These are phyloP conservation scores for Colletotrichum siamense DNA, from an alignment of 2,329 filamentous ascomycete species.

Conservation along the genomic window DNA sequence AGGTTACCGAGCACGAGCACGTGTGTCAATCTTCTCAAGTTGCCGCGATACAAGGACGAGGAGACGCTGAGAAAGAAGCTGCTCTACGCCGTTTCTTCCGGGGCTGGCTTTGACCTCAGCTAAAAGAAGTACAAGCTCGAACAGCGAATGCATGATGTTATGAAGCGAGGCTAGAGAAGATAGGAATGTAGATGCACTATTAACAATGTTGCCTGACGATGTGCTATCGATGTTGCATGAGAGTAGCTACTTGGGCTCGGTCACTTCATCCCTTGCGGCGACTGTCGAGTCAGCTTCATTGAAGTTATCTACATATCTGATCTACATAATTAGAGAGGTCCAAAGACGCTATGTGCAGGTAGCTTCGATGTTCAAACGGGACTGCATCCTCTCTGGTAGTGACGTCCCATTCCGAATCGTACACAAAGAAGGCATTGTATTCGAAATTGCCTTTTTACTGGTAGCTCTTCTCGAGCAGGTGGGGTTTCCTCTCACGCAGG, in stretches of 20 bases:
- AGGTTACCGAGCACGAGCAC: conserved; percentile 92
- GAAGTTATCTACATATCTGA: background rate
- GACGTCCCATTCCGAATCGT: background rate
- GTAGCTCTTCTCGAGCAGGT: conserved; percentile 60
- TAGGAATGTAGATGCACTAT: background rate
- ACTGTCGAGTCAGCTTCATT: background rate
- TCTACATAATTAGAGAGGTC: background rate
- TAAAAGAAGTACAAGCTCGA: conserved; percentile 31
- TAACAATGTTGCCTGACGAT: background rate
- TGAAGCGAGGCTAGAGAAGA: background rate
- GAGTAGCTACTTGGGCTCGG: background rate
- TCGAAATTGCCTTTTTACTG: conserved; percentile 36
- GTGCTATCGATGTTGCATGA: background rate
- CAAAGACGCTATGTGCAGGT: background rate
- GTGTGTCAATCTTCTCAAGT: conserved; percentile 92
- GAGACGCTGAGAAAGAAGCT: conserved; percentile 76
- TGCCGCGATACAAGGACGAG: conserved; percentile 79
- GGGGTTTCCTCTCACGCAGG: conserved; percentile 74
- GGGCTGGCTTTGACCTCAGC: conserved; percentile 89
- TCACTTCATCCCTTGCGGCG: background rate
- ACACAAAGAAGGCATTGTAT: background rate
- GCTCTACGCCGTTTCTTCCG: conserved; percentile 86
- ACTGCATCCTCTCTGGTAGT: background rate
- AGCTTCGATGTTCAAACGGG: background rate
- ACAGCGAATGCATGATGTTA: conserved; percentile 7